Conservation (phyloP, 1,284 basidiomycete species). For the Ustilago crameri region DNA sequence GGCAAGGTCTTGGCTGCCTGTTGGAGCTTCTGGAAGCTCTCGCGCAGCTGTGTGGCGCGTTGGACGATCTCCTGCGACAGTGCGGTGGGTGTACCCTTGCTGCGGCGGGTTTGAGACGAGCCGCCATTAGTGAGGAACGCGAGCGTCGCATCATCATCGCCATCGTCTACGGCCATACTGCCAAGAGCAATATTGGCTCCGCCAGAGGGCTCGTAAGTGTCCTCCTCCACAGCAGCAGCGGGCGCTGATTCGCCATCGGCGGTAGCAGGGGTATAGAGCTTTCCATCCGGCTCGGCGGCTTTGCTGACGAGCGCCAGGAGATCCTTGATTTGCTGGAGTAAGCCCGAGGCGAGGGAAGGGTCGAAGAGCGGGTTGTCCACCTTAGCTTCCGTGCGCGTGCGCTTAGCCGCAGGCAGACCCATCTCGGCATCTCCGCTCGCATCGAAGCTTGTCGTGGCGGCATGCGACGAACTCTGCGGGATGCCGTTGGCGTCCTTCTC, state of each 20-base stretch:
- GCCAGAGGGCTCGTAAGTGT: constrained; percentile 1
- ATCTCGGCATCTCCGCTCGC: constrained; percentile 8
- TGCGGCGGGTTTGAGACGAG: not conserved
- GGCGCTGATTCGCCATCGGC: not conserved
- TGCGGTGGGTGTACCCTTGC: constrained; percentile 19
- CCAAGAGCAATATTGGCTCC: constrained; percentile 33
- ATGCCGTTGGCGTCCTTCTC: no score
- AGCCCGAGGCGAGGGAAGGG: constrained; percentile 10
- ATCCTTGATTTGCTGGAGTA: constrained; percentile 32
- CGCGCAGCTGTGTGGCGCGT: constrained; percentile 11
- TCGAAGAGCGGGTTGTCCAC: constrained; percentile 33
- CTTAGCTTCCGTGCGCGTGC: not conserved
- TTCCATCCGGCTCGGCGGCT: constrained; percentile 13
- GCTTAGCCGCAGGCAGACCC: constrained; percentile 24
- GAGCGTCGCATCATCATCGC: constrained; percentile 34
- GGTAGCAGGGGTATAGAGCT: constrained; percentile 15
- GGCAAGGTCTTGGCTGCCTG: constrained; percentile 22
- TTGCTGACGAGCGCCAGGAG: constrained; percentile 17
- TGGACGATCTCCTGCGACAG: constrained; percentile 30
- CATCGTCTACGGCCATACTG: constrained; percentile 39
- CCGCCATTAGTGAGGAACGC: constrained; percentile 30
- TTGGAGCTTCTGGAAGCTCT: constrained; percentile 19
- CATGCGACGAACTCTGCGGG: constrained; percentile 9
- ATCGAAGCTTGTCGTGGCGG: constrained; percentile 12
- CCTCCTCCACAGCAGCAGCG: not conserved